These are phyloP conservation scores for Neurospora sp. DNA, from an alignment of 495 filamentous ascomycete genomes.

Conservation along the genomic window DNA sequence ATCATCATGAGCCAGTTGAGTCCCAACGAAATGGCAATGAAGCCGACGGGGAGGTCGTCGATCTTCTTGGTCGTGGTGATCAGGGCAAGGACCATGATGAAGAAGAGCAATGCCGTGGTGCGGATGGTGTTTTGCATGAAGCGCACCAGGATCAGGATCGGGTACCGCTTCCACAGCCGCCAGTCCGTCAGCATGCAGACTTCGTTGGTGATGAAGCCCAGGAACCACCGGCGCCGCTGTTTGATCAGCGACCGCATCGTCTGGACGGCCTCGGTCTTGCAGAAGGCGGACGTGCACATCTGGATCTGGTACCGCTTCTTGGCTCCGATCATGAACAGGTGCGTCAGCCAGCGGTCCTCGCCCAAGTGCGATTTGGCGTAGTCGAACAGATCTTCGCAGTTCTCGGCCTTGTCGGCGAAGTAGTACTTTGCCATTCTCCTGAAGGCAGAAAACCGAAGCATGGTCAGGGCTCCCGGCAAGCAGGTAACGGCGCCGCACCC, in stretches of 20 bases:
- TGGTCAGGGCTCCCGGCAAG: conserved; percentile 87
- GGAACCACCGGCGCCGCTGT: conserved; percentile 92
- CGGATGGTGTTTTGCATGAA: conserved; percentile 97
- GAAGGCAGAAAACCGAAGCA: conserved; percentile 93
- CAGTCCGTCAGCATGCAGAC: conserved; percentile 97
- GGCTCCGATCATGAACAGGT: conserved; percentile 97
- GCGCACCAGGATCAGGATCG: conserved; percentile 75
- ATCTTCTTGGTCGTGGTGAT: conserved; percentile 74
- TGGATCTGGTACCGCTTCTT: conserved; percentile 90
- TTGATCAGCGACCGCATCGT: conserved; percentile 80
- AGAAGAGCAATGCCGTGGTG: conserved; percentile 90
- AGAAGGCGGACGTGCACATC: conserved; percentile 95
- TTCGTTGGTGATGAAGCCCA: conserved; percentile 97
- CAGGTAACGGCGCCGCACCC: conserved; percentile 93
- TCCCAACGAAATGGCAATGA: conserved; percentile 89
- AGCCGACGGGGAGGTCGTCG: conserved; percentile 75
- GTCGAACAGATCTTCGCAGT: conserved; percentile 94
- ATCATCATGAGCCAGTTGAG: conserved; percentile 95
- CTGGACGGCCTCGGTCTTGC: conserved; percentile 96
- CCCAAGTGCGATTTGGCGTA: conserved; percentile 93
- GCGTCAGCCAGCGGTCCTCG: conserved; percentile 95
- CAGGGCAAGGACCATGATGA: conserved; percentile 85
- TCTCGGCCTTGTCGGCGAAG: conserved; percentile 94
- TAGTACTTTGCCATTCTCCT: conserved; percentile 97
- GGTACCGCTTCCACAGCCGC: conserved; percentile 85